Base-by-base conservation (phyloP, 2,329 filamentous ascomycete genomes). In the Plectosphaerella plurivora region DNA sequence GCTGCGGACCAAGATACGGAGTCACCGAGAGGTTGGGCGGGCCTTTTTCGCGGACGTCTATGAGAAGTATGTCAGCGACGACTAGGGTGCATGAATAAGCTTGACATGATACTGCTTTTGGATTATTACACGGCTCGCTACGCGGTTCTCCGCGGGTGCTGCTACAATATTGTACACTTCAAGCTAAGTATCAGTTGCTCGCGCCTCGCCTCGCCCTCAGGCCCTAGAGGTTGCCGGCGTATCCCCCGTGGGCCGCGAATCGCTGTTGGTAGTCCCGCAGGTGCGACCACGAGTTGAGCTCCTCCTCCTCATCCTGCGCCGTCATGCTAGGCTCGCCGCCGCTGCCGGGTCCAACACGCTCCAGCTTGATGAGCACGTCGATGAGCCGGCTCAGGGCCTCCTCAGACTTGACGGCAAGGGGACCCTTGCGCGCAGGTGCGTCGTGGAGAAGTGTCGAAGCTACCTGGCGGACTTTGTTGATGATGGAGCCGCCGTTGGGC, bases 381-480 rank as follows among this genome's bases (percentile, higher is more conserved):
- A 94, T 76, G 60, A 94, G 89, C 9, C 82, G 82, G 48, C 76
- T 78, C 0, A 95, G 76, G 45, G 89, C 87, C 44, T 87, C 83
- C 65, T 93, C 87, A 11, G 87, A 83, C 66, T 78, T 77, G 28
- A 74, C 61, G 3, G 77, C 77, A 9, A 78, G 67, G 54, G 69
- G 73, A 0, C 77, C 78, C 59, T 81, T 82, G 15, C 76, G 71
- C 52, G 79, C 76, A 0, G 71, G 70, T 4, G 73, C 67, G 50
- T 75, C 74, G 56, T 88, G 84, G 47, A 95, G 79, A 8, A 96
- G 77, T 0, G 90, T 94, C 25, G 86, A 87, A 1, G 90, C 90
- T 39, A 96, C 87, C 63, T 89, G 87, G 10, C 90, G 87, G 59
- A 96, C 89, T 74, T 96, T 95, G 73, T 84, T 84, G 62, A 89